phyloP scores from a whole-genome alignment of 805 yeast genomes.

The Saturnispora halmiae region DNA sequence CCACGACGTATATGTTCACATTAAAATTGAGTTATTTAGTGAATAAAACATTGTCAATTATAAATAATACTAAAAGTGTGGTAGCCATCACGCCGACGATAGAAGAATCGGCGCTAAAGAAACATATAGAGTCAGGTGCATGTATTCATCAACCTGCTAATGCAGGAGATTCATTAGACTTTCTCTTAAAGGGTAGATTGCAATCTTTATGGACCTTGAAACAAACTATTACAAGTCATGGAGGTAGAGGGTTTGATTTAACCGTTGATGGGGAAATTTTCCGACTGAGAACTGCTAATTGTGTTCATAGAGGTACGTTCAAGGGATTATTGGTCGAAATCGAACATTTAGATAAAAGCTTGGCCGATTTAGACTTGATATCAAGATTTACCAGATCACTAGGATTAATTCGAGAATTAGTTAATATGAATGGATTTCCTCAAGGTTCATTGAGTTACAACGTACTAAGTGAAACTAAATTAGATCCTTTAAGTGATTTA shows the following conservation, averaged over 20 bases:
- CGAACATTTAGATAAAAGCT: conserved; percentile 30
- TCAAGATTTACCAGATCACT: conserved; percentile 28
- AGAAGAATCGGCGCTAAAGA: conserved; percentile 19
- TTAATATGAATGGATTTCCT: conserved; percentile 28
- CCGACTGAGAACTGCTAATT: conserved; percentile 55
- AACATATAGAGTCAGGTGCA: conserved; percentile 35
- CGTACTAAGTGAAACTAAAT: conserved; percentile 30
- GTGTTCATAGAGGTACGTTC: conserved; percentile 65
- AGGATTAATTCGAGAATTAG: conserved; percentile 26
- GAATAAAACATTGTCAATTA: conserved; percentile 36
- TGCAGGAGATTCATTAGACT: conserved; percentile 44
- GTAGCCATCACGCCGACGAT: conserved; percentile 25
- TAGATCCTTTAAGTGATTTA: conserved; percentile 30
- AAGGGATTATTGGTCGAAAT: conserved; percentile 61
- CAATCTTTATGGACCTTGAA: conserved; percentile 63
- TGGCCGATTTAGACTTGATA: conserved; percentile 22
- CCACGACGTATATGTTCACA: conserved; percentile 40
- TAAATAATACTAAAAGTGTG: conserved; percentile 35
- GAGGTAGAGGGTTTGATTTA: conserved; percentile 53
- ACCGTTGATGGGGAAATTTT: conserved; percentile 33
- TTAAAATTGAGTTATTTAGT: conserved; percentile 41
- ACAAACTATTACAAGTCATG: conserved; percentile 66
- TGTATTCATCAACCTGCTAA: conserved; percentile 35
- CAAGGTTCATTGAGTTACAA: conserved; percentile 31
- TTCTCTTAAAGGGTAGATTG: conserved; percentile 45